Conservation (phyloP, 768 basidiomycete genomes). For the Sutorius australiensis region DNA sequence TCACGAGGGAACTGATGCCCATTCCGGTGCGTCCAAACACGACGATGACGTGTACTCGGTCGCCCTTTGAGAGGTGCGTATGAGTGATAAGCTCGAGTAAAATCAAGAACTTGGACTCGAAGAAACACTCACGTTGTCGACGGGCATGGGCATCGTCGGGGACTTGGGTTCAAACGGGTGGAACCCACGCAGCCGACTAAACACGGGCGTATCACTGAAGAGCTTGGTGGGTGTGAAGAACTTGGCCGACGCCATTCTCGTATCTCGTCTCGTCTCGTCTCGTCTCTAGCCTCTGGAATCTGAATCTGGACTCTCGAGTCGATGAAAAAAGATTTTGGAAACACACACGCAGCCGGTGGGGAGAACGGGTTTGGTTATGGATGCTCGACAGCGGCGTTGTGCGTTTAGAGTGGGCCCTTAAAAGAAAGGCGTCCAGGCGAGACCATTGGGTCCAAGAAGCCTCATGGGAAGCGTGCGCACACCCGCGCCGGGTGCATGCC, state of each 20-base stretch:
- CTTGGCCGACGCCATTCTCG: constrained; percentile 24
- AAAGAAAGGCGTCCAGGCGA: constrained; percentile 18
- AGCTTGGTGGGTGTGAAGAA: constrained; percentile 17
- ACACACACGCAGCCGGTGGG: constrained; percentile 16
- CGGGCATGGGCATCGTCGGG: constrained; percentile 26
- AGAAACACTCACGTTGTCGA: constrained; percentile 24
- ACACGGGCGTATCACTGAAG: constrained; percentile 22
- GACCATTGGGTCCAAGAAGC: constrained; percentile 13
- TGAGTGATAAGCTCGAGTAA: neutral
- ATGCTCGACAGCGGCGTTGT: constrained; percentile 22
- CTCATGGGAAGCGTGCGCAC: constrained; percentile 32
- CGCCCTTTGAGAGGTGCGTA: constrained; percentile 16
- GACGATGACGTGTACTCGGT: constrained; percentile 30
- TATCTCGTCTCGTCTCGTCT: too few species aligned
- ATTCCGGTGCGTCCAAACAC: constrained; percentile 34
- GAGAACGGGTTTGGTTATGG: constrained; percentile 6
- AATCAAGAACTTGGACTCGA: neutral
- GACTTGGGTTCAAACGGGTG: constrained; percentile 24
- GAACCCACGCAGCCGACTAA: constrained; percentile 23
- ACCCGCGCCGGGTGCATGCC: constrained; percentile 19
- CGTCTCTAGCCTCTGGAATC: too few species aligned
- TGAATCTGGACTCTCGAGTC: too few species aligned
- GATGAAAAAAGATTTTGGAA: too few species aligned
- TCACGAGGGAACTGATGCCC: constrained; percentile 32
- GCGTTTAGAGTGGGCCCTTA: constrained; percentile 14